Percentiles rank a stretch among this genome's conserved stretches.
phyloP scores from a whole-genome alignment of 495 filamentous ascomycete genomes.

The Penicillium longicatenatum region DNA sequence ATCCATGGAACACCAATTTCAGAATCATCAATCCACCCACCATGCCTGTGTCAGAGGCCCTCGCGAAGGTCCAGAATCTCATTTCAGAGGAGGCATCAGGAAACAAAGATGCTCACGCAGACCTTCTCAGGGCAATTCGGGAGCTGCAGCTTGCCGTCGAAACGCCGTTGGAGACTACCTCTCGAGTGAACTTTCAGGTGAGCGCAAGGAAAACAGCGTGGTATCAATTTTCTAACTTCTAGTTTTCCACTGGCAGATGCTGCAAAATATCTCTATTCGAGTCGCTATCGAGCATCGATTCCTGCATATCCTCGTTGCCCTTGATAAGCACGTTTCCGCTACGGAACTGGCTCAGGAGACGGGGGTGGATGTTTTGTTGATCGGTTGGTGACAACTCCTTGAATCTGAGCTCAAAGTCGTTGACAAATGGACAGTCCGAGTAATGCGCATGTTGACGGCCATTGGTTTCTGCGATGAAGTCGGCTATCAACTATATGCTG shows the following conservation, averaged over 20 bases:
- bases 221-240: not conserved
- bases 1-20: too few species aligned
- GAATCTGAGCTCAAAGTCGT: not conserved
- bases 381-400: not conserved
- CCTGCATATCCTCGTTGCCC: conserved; percentile 11
- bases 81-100: conserved; percentile 19
- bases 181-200: conserved; percentile 29
- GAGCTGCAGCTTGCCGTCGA: conserved; percentile 26
- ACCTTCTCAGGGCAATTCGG: conserved; percentile 25
- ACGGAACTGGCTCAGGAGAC: conserved; percentile 8
- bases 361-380: conserved; percentile 12
- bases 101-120: conserved; percentile 20
- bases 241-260: not conserved
- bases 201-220: not conserved
- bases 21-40: not conserved
- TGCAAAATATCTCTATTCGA: conserved; percentile 15
- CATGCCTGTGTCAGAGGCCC: conserved; percentile 12
- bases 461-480: conserved; percentile 28
- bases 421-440: conserved; percentile 15
- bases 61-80: conserved; percentile 22
- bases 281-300: conserved; percentile 17
- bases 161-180: conserved; percentile 27
- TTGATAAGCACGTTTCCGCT: conserved; percentile 9
- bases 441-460: conserved; percentile 25
- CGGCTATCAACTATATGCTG: conserved; percentile 21